Percentiles rank a stretch among this genome's conserved stretches.
These are phyloP conservation scores for Helicostylum pulchrum DNA, from an alignment of 192 early-diverging fungal genomes.

Conservation along the genomic window DNA sequence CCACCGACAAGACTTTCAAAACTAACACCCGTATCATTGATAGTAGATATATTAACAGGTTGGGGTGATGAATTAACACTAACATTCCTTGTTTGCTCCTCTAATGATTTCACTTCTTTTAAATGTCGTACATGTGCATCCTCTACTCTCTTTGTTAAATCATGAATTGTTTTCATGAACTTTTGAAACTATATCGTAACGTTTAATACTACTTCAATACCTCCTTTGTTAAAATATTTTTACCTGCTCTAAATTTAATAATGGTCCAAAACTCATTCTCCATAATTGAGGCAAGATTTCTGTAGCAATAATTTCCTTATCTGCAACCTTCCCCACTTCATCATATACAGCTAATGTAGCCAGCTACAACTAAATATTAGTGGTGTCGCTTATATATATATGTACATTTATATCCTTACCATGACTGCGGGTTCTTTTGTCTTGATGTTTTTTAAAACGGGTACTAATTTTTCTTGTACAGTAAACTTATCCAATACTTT, in stretches of 20 bases:
- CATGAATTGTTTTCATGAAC: constrained; percentile 59
- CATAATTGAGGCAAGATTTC: constrained; percentile 79
- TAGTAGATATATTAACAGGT: not conserved
- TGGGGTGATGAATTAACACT: constrained; percentile 25
- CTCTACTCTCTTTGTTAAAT: constrained; percentile 54
- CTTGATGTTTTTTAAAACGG: constrained; percentile 70
- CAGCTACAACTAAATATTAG: constrained; percentile 41
- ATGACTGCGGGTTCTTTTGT: constrained; percentile 75
- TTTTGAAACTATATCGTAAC: constrained; percentile 46
- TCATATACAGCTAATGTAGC: constrained; percentile 78
- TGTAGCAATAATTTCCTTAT: constrained; percentile 70
- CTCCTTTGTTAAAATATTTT: too few species aligned
- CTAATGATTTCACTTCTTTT: constrained; percentile 51
- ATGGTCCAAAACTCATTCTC: constrained; percentile 66
- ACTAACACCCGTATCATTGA: not conserved
- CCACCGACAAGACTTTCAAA: constrained; percentile 23
- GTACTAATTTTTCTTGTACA: constrained; percentile 73
- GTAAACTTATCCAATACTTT: constrained; percentile 64
- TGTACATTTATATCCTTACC: constrained; percentile 28
- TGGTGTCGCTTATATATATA: not conserved
- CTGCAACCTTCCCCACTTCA: constrained; percentile 67
- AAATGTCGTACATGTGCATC: constrained; percentile 59
- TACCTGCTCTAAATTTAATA: constrained; percentile 70
- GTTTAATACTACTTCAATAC: not conserved
- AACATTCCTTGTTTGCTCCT: constrained; percentile 46